Evolutionary conservation across 2,329 filamentous ascomycete genomes (phyloP).

Genomic region (Sclerotiophoma versabilis): DNA sequence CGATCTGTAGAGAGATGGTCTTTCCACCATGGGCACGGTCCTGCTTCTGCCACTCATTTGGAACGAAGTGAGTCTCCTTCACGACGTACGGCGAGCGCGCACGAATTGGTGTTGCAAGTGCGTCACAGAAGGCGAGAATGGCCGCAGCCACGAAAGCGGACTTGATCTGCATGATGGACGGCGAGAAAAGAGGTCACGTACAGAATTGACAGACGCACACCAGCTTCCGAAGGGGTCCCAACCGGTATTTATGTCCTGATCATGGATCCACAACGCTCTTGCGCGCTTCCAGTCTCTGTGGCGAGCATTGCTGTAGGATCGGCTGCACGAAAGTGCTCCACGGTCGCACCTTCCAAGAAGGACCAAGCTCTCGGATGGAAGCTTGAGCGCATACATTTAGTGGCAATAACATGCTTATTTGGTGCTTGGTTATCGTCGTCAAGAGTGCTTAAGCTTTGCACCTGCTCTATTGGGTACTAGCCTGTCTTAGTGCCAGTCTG

Average conservation of each 20-base stretch:
- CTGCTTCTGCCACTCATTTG: constrained; percentile 59
- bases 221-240: background rate
- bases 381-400: constrained; percentile 16
- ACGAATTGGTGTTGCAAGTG: constrained; percentile 47
- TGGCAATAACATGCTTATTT: constrained; percentile 27
- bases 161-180: constrained; percentile 31
- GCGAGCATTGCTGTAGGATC: constrained; percentile 6
- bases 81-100: constrained; percentile 57
- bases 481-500: background rate
- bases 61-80: constrained; percentile 64
- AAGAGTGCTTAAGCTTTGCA: constrained; percentile 1
- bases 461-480: constrained; percentile 3
- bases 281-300: background rate
- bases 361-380: constrained; percentile 17
- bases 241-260: constrained; percentile 13
- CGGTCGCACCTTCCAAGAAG: constrained; percentile 19
- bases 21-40: constrained; percentile 57
- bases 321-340: constrained; percentile 8
- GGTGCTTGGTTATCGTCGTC: constrained; percentile 13
- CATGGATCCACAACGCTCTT: background rate
- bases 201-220: constrained; percentile 14
- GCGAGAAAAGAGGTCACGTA: constrained; percentile 5
- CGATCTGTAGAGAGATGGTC: constrained; percentile 63
- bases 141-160: constrained; percentile 36
- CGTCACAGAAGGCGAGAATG: constrained; percentile 36